Evolutionary conservation across 257 asterid species (phyloP), one percentile per base, ranked within the genome.

Genomic region (Anisodus tanguticus): DNA sequence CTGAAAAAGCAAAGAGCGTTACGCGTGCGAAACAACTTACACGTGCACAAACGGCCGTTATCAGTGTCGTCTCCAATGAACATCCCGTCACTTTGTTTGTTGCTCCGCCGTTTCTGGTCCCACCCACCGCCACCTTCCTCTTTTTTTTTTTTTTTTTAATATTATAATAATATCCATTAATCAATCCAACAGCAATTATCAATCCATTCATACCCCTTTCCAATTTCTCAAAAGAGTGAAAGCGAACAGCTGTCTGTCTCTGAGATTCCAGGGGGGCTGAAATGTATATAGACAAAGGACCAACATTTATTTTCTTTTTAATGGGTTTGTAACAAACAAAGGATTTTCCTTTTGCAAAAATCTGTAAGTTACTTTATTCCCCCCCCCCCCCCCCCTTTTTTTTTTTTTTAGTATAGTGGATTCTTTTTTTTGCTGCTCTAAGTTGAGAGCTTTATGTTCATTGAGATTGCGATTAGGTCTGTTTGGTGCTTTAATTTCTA

Each of bases 31-130:
- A 69, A 68, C 8, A 1, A 59, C 54, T 51, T 59, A 80, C 85
- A 86, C 85, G 83, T 80, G 85, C 67, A 57, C 66, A 71, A 84
- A 86, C 83, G 81, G 17, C 85, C 84, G 85, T 84, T 76, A 84
- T 69, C 81, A 12, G 3, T 85, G 37, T 15, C 57, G 70, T 66
- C 31, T 81, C 59, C 26, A 37, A 9, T 26, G 64, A 12, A 5
- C 19, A 6, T 15, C 51, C 37, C 85, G 15, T 35, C 80, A 39
- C 71, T 63, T 19, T 41, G 45, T 63, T 19, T 41, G 45, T 39
- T 12, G 8, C 58, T 16, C 45, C 31, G 57, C 66, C 81, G 85
- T 83, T 54, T 47, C 82, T 55, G 85, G 85, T 31, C 80, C 82
- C 83, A 81, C 83, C 35, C 51, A 58, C 86, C 60, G 55, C 66